phyloP scores from a whole-genome alignment of 495 filamentous ascomycete species.

The Penicillium lividum region DNA sequence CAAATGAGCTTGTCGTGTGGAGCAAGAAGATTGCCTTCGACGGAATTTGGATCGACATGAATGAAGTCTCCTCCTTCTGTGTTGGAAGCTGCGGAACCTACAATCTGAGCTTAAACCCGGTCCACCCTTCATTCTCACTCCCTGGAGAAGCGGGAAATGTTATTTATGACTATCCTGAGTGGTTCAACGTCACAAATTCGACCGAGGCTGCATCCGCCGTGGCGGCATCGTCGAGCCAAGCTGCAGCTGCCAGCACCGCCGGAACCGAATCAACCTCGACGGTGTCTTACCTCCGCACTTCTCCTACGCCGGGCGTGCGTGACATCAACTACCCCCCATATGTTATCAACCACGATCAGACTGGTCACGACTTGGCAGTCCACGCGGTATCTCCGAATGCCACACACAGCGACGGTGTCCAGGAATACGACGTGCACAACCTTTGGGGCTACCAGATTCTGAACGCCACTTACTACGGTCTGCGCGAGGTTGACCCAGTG shows the following conservation, averaged over 20 bases:
- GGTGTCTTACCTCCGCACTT: conserved; percentile 58
- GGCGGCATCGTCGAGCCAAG: conserved; percentile 52
- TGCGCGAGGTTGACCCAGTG: conserved; percentile 59
- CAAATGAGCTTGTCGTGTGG: conserved; percentile 62
- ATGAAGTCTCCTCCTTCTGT: conserved; percentile 76
- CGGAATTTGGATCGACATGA: conserved; percentile 67
- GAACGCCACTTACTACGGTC: conserved; percentile 76
- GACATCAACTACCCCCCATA: conserved; percentile 81
- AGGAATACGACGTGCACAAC: conserved; percentile 83
- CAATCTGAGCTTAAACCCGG: conserved; percentile 69
- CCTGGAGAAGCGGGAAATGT: conserved; percentile 66
- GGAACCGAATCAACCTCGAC: conserved; percentile 39
- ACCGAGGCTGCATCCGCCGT: conserved; percentile 66
- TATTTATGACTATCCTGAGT: conserved; percentile 67
- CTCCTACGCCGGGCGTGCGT: conserved; percentile 67
- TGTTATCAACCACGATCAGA: conserved; percentile 73
- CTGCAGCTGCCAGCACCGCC: conserved; percentile 38
- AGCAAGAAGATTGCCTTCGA: conserved; percentile 58
- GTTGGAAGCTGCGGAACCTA: conserved; percentile 72
- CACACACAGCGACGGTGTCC: conserved; percentile 68
- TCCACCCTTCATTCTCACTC: conserved; percentile 65
- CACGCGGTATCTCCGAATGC: conserved; percentile 78
- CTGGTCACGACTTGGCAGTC: conserved; percentile 65
- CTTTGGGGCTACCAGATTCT: conserved; percentile 73
- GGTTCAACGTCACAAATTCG: conserved; percentile 67